These are phyloP conservation scores for Wallemia ichthyophaga DNA, from an alignment of 1,284 basidiomycete species.

Conservation along the genomic window DNA sequence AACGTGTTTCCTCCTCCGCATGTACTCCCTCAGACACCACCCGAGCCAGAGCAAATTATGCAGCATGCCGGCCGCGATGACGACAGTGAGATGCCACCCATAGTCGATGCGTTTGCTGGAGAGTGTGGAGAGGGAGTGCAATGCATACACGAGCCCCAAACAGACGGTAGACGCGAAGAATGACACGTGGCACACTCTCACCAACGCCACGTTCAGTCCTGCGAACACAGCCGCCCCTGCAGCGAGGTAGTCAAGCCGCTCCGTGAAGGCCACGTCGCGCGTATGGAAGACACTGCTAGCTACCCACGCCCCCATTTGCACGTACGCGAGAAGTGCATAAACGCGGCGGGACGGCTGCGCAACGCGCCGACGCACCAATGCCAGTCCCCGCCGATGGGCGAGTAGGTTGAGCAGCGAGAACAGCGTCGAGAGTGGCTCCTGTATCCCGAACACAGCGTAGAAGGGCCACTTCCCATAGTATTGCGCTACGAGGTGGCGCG, in stretches of 20 bases:
- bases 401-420: conserved; percentile 65
- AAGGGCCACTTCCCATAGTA: conserved; percentile 56
- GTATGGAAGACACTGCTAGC: conserved; percentile 83
- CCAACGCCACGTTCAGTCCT: conserved; percentile 39
- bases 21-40: conserved; percentile 18
- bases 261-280: conserved; percentile 54
- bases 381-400: conserved; percentile 30
- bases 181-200: conserved; percentile 26
- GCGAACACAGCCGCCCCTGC: conserved; percentile 54
- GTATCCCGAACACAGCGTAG: conserved; percentile 50
- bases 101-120: conserved; percentile 42
- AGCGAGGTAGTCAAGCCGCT: conserved; percentile 82
- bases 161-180: not conserved
- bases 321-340: conserved; percentile 34
- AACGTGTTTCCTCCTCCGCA: conserved; percentile 4
- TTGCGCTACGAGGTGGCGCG: too few species aligned
- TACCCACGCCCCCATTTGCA: conserved; percentile 70
- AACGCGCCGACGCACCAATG: conserved; percentile 23
- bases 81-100: conserved; percentile 73
- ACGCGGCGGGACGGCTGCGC: conserved; percentile 38
- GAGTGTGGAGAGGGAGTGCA: conserved; percentile 38
- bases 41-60: conserved; percentile 52
- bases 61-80: conserved; percentile 35
- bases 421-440: conserved; percentile 72
- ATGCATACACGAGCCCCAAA: conserved; percentile 21